Conservation (phyloP, 805 yeast genomes). For the Nematodospora valgi region DNA sequence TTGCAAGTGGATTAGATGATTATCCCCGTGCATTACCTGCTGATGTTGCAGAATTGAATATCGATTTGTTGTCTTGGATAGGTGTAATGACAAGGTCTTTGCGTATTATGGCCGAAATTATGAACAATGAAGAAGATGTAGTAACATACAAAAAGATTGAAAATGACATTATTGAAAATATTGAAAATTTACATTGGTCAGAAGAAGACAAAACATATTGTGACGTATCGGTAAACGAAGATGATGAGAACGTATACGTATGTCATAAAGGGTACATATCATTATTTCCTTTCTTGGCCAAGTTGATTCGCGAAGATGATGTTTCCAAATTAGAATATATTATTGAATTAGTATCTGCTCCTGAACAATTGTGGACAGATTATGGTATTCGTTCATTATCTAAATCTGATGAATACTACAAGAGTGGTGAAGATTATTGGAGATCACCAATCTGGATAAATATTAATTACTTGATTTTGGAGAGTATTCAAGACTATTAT, state of each 20-base stretch:
- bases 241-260: constrained; percentile 61
- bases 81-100: constrained; percentile 88
- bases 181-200: constrained; percentile 81
- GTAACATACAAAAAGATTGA: constrained; percentile 51
- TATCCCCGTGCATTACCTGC: constrained; percentile 84
- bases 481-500: constrained; percentile 59
- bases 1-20: constrained; percentile 94
- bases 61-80: constrained; percentile 88
- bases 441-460: constrained; percentile 92
- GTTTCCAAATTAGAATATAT: constrained; percentile 46
- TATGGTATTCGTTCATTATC: constrained; percentile 84
- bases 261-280: constrained; percentile 91
- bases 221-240: constrained; percentile 75
- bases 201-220: constrained; percentile 65
- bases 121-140: constrained; percentile 60
- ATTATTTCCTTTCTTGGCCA: constrained; percentile 77
- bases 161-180: constrained; percentile 53
- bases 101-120: constrained; percentile 62
- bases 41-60: constrained; percentile 85
- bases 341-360: constrained; percentile 59
- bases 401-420: constrained; percentile 58
- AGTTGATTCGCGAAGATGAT: constrained; percentile 50
- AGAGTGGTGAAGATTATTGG: constrained; percentile 91
- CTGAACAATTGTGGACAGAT: constrained; percentile 69
- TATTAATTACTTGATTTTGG: constrained; percentile 79